These are phyloP conservation scores for Peronospora destructor DNA, from an alignment of 352 stramenopile genomes.

Conservation along the genomic window DNA sequence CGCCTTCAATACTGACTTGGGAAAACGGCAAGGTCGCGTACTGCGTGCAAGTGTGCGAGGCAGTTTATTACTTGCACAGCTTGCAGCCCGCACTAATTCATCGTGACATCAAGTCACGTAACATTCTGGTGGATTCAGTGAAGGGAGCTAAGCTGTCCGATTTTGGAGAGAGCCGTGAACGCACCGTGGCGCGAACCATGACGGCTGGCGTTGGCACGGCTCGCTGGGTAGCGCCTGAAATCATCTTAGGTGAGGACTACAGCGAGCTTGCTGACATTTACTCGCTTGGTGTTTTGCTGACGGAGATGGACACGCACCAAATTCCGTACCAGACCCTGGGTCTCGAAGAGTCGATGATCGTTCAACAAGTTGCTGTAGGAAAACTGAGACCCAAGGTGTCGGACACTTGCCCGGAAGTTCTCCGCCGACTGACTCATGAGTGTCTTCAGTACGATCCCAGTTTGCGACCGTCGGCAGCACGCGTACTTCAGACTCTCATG, in stretches of 20 bases:
- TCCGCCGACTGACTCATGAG: constrained; percentile 67
- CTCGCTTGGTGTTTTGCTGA: constrained; percentile 63
- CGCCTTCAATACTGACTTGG: constrained; percentile 47
- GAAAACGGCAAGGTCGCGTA: constrained; percentile 58
- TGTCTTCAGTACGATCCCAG: constrained; percentile 76
- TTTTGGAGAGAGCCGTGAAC: constrained; percentile 71
- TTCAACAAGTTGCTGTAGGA: constrained; percentile 70
- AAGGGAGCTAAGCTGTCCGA: constrained; percentile 73
- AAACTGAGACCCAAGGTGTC: constrained; percentile 73
- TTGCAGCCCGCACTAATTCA: constrained; percentile 86
- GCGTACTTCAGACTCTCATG: constrained; percentile 68
- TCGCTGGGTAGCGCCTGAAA: constrained; percentile 70
- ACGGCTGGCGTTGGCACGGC: constrained; percentile 65
- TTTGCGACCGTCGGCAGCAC: constrained; percentile 54
- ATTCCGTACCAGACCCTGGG: constrained; percentile 63
- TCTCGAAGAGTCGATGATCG: constrained; percentile 74
- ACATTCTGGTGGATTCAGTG: constrained; percentile 78
- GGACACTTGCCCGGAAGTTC: constrained; percentile 68
- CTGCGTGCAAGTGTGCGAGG: constrained; percentile 74
- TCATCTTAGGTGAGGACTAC: constrained; percentile 74
- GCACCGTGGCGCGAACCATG: constrained; percentile 69
- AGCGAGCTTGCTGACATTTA: constrained; percentile 69
- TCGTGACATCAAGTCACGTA: constrained; percentile 88
- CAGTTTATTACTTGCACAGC: constrained; percentile 85
- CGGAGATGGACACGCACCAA: constrained; percentile 61